A percentile compares a stretch with the other conserved stretches of the same genome.
These are phyloP conservation scores for Hirsutella minnesotensis DNA, from an alignment of 2,329 filamentous ascomycete species.

Conservation along the genomic window DNA sequence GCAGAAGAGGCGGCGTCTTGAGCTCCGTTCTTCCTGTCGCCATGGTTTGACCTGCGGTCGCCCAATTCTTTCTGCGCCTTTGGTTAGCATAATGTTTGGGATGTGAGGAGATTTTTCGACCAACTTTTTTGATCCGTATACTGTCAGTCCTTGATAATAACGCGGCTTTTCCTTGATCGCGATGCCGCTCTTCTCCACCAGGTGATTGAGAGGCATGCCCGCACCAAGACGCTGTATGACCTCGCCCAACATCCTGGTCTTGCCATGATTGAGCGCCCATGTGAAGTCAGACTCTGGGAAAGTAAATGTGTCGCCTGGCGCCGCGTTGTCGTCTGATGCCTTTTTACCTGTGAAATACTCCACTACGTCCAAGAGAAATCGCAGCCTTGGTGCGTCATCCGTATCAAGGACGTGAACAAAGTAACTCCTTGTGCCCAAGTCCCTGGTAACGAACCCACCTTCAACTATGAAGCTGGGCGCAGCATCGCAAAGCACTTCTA, in stretches of 20 bases:
- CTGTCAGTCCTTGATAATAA: constrained; percentile 66
- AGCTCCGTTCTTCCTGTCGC: constrained; percentile 26
- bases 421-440: constrained; percentile 10
- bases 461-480: constrained; percentile 21
- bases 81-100: too few species aligned
- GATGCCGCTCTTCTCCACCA: constrained; percentile 55
- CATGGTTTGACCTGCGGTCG: constrained; percentile 43
- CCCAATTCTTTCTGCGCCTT: constrained; percentile 45
- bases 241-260: constrained; percentile 45
- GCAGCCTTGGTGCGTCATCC: constrained; percentile 42
- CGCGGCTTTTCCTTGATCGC: constrained; percentile 52
- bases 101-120: neutral
- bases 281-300: constrained; percentile 30
- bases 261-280: constrained; percentile 32
- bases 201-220: constrained; percentile 54
- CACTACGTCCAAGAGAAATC: constrained; percentile 43
- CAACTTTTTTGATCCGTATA: constrained; percentile 59
- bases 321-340: neutral
- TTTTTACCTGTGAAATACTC: constrained; percentile 25
- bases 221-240: constrained; percentile 56
- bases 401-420: constrained; percentile 35
- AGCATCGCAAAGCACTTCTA: constrained; percentile 33
- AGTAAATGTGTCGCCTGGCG: constrained; percentile 17
- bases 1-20: constrained; percentile 45
- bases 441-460: constrained; percentile 13